A percentile compares a stretch with the other conserved stretches of the same genome.
Conservation (phyloP, 2,329 filamentous ascomycete species). For the Drechslerella stenobrocha region DNA sequence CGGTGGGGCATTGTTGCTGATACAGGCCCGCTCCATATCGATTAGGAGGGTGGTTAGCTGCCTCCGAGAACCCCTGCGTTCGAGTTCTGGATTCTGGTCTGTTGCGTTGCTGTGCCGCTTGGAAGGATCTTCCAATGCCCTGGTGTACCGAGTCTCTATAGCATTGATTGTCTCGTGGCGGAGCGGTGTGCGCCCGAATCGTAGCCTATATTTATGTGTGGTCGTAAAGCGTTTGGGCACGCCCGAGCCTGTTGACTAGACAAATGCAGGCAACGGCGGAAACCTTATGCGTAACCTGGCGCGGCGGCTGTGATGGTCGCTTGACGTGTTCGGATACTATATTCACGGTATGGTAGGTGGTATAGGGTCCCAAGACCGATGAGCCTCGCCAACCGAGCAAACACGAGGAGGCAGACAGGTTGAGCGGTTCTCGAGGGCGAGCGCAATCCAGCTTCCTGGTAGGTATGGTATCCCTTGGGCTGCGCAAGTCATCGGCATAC, state of each 20-base stretch:
- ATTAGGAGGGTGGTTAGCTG: background rate
- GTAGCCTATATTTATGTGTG: constrained; percentile 1
- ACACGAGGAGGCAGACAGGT: too few relatives aligned
- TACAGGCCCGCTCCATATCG: constrained; percentile 1
- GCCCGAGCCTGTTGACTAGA: too few relatives aligned
- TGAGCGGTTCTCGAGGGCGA: too few relatives aligned
- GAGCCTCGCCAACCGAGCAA: too few relatives aligned
- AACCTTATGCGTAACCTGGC: background rate
- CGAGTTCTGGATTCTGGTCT: background rate
- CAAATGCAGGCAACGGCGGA: background rate
- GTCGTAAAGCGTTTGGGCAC: too few relatives aligned
- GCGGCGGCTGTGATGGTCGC: too few relatives aligned
- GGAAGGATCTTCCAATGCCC: background rate
- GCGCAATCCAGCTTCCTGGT: background rate
- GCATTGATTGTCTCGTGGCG: constrained; percentile 1
- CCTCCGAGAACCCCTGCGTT: background rate
- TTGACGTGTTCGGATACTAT: too few relatives aligned
- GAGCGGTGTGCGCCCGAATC: background rate
- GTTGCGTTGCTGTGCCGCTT: background rate
- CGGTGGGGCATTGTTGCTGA: background rate
- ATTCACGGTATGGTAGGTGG: too few relatives aligned
- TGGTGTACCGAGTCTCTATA: background rate
- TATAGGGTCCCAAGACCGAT: too few relatives aligned
- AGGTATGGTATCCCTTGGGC: background rate
- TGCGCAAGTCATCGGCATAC: too few relatives aligned